phyloP scores from a whole-genome alignment of 257 asterid species.

The Striga asiatica region DNA sequence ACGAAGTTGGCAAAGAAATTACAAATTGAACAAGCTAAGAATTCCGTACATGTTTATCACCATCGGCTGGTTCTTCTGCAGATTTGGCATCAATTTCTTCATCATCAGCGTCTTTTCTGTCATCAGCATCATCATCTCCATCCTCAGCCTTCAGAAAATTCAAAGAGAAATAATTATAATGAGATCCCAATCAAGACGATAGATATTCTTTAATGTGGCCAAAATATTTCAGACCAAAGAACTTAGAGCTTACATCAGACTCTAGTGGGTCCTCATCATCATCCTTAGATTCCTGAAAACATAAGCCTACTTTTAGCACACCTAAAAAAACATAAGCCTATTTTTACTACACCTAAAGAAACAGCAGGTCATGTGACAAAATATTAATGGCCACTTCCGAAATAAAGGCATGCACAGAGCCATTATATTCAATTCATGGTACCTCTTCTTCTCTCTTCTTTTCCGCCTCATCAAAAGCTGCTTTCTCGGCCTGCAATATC shows the following conservation, averaged over 20 bases:
- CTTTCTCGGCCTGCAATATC: constrained; percentile 64
- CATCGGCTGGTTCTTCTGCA: constrained; percentile 26
- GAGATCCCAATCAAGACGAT: constrained; percentile 2
- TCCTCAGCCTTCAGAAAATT: constrained; percentile 58
- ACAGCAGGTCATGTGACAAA: not conserved
- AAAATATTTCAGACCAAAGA: not conserved
- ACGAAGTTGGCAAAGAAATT: not conserved
- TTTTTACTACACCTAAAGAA: not conserved
- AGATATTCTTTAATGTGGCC: not conserved
- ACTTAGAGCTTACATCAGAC: constrained; percentile 32
- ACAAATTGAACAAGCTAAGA: not conserved
- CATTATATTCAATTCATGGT: not conserved
- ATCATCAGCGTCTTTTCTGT: constrained; percentile 19
- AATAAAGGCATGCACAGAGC: not conserved
- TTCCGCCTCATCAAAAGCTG: constrained; percentile 83
- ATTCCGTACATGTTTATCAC: constrained; percentile 47
- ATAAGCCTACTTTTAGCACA: not conserved
- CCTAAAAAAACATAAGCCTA: not conserved
- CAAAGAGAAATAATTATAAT: too few species aligned
- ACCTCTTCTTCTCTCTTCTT: constrained; percentile 83
- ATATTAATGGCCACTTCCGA: too few species aligned
- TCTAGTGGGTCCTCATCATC: constrained; percentile 34
- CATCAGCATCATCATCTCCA: constrained; percentile 45
- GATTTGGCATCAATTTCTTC: constrained; percentile 32
- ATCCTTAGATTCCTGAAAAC: constrained; percentile 31